Base-by-base conservation (phyloP, 2,329 filamentous ascomycete species). In the Cladobotryum mycophilum region DNA sequence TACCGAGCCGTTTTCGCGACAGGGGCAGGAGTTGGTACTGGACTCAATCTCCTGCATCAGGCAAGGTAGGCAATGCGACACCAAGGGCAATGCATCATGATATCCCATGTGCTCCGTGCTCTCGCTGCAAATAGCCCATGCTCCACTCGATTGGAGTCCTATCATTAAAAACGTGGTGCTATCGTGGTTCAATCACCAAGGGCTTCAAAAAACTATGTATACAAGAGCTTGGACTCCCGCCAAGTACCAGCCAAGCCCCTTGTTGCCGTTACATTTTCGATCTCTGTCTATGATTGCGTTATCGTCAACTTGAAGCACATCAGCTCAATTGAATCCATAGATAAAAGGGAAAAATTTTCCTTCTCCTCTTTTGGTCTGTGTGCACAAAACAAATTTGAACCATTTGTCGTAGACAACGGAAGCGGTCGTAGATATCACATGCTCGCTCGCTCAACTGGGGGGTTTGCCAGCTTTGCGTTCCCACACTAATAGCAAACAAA, bases 241-340 rank as follows among this genome's bases (percentile, higher is more conserved):
- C 34, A 45, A 41, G 37, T 2, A 25, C 48, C 34, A 40, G 33
- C 30, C 15, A 15, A n/a, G 25, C 30, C 35, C 35, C 20, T 37
- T 22, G 36, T 38, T 38, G 36, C 17, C 14, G 17, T 38, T n/a
- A 18, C 36, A 38, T 38, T 38, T 22, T 42, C 20, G 40, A 20
- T 22, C 11, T 43, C 47, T 41, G 36, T 45, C 13, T 44, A 18
- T 41, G 34, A 51, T 51, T 41, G 49, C 49, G 49, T 51, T 47
- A 51, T 51, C 44, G 17, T 44, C 34, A 13, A 35, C 33, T 43
- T 20, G 43, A 43, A 41, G 36, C 43, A 50, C 30, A 36, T 47
- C 20, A 45, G 30, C 4, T 34, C 15, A 40, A 15, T 18, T 13
- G 41, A 47, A 37, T 15, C 13, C 18, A 37, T 4, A 43, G 20